Conservation (phyloP, 2,329 filamentous ascomycete genomes). For the Cladosporium sp. region DNA sequence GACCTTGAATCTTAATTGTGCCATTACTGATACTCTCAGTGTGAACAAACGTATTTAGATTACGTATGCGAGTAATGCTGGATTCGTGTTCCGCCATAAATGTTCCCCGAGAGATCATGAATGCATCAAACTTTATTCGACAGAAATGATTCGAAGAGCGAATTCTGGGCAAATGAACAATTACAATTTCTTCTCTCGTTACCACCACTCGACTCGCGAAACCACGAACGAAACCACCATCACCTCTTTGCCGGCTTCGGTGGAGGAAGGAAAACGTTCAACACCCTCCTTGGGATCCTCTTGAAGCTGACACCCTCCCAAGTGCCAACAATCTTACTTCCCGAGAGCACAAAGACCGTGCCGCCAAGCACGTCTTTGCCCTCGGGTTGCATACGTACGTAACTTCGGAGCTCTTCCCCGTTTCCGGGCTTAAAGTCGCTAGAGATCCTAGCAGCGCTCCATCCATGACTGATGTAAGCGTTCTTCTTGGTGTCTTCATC, state of each 20-base stretch:
- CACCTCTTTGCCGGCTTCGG: constrained; percentile 35
- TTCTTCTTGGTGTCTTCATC: constrained; percentile 27
- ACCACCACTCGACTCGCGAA: too few relatives aligned
- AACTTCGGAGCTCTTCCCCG: constrained; percentile 20
- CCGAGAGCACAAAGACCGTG: constrained; percentile 29
- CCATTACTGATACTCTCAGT: too few relatives aligned
- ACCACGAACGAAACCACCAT: too few relatives aligned
- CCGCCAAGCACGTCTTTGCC: constrained; percentile 25
- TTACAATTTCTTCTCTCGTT: too few relatives aligned
- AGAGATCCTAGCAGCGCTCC: constrained; percentile 28
- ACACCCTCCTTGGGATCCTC: constrained; percentile 57
- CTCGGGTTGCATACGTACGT: constrained; percentile 32
- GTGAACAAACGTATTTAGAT: too few relatives aligned
- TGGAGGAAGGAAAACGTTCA: constrained; percentile 61
- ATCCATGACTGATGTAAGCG: constrained; percentile 36
- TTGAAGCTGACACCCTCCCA: constrained; percentile 35
- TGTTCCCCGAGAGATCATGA: too few relatives aligned
- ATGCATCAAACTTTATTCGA: too few relatives aligned
- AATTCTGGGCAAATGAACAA: too few relatives aligned
- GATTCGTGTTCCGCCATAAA: too few relatives aligned
- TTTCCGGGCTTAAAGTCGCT: constrained; percentile 19
- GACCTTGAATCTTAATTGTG: too few relatives aligned
- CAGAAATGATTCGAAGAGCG: too few relatives aligned
- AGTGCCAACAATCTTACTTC: constrained; percentile 28
- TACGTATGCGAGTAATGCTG: too few relatives aligned